A percentile compares a stretch with the other conserved stretches of the same genome.
These are phyloP conservation scores for Magnolia sinica DNA, from an alignment of 164 flowering plant species.

Conservation along the genomic window DNA sequence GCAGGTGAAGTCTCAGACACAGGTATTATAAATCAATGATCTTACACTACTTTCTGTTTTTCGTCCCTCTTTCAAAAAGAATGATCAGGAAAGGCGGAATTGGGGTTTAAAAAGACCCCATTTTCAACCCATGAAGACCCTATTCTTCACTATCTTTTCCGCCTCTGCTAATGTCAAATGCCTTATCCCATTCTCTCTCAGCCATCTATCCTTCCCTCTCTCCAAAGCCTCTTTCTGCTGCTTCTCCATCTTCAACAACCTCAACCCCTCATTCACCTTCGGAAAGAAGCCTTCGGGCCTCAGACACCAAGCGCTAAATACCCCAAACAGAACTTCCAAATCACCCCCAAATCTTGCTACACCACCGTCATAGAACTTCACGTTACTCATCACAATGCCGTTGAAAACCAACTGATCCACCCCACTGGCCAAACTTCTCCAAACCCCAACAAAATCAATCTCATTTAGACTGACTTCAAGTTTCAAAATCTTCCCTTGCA, in stretches of 20 bases:
- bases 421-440: conserved; percentile 79
- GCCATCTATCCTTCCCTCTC: conserved; percentile 52
- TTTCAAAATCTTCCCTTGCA: conserved; percentile 61
- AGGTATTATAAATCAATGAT: not conserved
- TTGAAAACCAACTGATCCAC: conserved; percentile 58
- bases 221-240: conserved; percentile 34
- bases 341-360: conserved; percentile 64
- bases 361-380: conserved; percentile 64
- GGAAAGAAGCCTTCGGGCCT: conserved; percentile 94
- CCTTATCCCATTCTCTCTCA: conserved; percentile 54
- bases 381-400: conserved; percentile 59
- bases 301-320: conserved; percentile 83
- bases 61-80: too few relatives aligned
- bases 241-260: conserved; percentile 62
- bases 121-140: conserved; percentile 36
- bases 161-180: conserved; percentile 57
- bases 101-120: not conserved
- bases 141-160: conserved; percentile 58
- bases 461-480: conserved; percentile 55
- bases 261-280: conserved; percentile 61
- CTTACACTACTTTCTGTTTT: not conserved
- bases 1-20: not conserved
- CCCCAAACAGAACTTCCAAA: conserved; percentile 65
- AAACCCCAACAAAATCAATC: conserved; percentile 62
- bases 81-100: not conserved